These are phyloP conservation scores for Solidago caesia DNA, from an alignment of 129 eudicot species.

Conservation along the genomic window DNA sequence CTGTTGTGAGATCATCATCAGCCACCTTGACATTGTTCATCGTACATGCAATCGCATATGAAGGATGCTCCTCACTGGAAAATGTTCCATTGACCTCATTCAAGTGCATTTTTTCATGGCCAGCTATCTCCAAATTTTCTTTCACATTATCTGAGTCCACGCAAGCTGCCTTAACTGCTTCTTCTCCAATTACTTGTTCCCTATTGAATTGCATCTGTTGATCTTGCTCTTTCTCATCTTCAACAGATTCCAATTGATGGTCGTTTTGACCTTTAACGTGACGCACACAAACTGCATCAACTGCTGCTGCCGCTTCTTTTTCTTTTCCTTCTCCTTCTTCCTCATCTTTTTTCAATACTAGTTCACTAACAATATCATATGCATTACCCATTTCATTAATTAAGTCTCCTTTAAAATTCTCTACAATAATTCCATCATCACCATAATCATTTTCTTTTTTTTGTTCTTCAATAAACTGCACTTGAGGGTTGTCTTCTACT, in stretches of 20 bases:
- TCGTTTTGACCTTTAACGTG: slow-evolving; percentile 14
- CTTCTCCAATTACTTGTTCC: slow-evolving; percentile 5
- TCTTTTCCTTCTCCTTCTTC: too few relatives aligned
- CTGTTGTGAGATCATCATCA: slow-evolving; percentile 4
- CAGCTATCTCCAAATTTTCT: slow-evolving; percentile 1
- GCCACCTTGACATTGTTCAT: background rate
- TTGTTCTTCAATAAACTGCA: slow-evolving; percentile 20
- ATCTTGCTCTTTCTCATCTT: background rate
- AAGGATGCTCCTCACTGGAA: too few relatives aligned
- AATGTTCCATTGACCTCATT: background rate
- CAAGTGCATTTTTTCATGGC: slow-evolving; percentile 5
- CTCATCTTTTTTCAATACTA: background rate
- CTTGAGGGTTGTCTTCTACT: slow-evolving; percentile 14
- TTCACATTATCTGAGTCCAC: background rate
- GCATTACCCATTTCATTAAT: slow-evolving; percentile 4
- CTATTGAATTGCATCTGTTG: background rate
- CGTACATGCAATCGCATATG: background rate
- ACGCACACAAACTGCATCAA: slow-evolving; percentile 9
- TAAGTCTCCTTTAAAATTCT: slow-evolving; percentile 16
- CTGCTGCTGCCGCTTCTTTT: background rate
- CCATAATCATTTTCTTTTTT: background rate
- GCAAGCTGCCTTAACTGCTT: slow-evolving; percentile 12
- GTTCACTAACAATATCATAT: slow-evolving; percentile 9
- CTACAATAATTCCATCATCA: slow-evolving; percentile 4
- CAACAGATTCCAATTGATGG: background rate